Evolutionary conservation across 371 early-diverging fungal genomes (phyloP), one percentile per base, ranked within the genome.

Genomic region (Actinomortierella wolfii): DNA sequence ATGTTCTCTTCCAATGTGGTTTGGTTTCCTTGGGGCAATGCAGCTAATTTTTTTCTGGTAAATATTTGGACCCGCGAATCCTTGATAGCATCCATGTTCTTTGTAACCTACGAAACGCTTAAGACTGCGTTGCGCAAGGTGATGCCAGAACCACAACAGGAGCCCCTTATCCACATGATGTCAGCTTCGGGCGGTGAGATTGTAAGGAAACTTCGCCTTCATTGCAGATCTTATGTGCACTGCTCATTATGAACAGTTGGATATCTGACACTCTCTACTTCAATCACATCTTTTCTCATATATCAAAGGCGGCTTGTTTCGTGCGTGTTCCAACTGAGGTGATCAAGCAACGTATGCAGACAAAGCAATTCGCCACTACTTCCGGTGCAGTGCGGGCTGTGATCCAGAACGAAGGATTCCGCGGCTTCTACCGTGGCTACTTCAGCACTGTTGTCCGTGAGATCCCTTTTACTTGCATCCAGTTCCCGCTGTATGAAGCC

Each of bases 301-400:
- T 20, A 26, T 20, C 39, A 5, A 67, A 93, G 93, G 82, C 86
- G 3, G 98, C 98, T 8, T 97, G 97, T 65, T 78, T 94, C 44
- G 89, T 96, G 18, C 87, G 98, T 3, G 97, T 97, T 3, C 98
- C 98, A 2, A 95, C 96, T 5, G 98, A 98, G 74, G 93, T 96
- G 34, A 86, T 96, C 59, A 98, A 98, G 71, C 95, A 95, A 69
- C 84, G 97, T 51, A 88, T 96, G 92, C 98, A 98, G 76, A 88
- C 94, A 40, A 89, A 89, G 46, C 94, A 92, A 64, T 93, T 91
- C 76, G 51, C 53, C 1, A 76, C 87, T 42, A 85, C 90, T 14
- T 74, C 79, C 1, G 78, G 66, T 8, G 92, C 92, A 17, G 73
- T 89, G 13, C 78, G 77, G n/a, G 71, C 84, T 44, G 89, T 91